Conservation (phyloP, 768 basidiomycete genomes). For the Hygrophoropsis aurantiaca region DNA sequence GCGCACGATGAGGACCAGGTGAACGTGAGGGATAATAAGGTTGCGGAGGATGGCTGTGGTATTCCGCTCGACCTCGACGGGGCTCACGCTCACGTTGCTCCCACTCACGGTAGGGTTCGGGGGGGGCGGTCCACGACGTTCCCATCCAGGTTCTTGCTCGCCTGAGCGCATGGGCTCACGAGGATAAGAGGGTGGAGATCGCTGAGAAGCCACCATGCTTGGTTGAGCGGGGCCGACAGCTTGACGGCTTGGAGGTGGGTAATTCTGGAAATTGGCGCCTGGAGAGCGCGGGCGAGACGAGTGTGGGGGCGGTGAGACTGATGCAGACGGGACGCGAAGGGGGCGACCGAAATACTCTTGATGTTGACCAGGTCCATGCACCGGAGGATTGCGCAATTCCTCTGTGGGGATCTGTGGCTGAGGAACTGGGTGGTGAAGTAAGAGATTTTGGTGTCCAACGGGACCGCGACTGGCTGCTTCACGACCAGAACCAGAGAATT, state of each 20-base stretch:
- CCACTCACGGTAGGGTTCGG: conserved; percentile 53
- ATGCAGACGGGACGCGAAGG: conserved; percentile 54
- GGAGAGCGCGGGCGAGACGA: conserved; percentile 50
- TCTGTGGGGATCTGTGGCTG: conserved; percentile 56
- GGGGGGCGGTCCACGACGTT: conserved; percentile 51
- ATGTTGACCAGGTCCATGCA: conserved; percentile 42
- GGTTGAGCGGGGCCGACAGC: conserved; percentile 54
- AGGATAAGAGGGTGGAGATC: conserved; percentile 60
- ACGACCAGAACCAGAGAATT: conserved; percentile 51
- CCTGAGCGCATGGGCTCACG: conserved; percentile 47
- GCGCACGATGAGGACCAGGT: conserved; percentile 36
- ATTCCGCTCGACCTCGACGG: conserved; percentile 40
- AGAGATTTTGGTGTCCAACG: conserved; percentile 50
- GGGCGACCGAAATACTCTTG: conserved; percentile 59
- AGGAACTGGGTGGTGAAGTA: conserved; percentile 69
- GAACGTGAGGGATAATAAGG: conserved; percentile 34
- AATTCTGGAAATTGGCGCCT: conserved; percentile 45
- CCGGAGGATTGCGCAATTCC: conserved; percentile 44
- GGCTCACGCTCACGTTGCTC: conserved; percentile 36
- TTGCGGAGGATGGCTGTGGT: conserved; percentile 29
- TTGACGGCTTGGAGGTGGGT: conserved; percentile 46
- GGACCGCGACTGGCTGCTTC: conserved; percentile 51
- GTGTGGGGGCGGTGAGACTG: conserved; percentile 53
- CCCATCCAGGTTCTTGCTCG: conserved; percentile 61
- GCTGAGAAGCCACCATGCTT: conserved; percentile 44